These are phyloP conservation scores for Cladochytrium replicatum DNA, from an alignment of 192 early-diverging fungal species.

Conservation along the genomic window DNA sequence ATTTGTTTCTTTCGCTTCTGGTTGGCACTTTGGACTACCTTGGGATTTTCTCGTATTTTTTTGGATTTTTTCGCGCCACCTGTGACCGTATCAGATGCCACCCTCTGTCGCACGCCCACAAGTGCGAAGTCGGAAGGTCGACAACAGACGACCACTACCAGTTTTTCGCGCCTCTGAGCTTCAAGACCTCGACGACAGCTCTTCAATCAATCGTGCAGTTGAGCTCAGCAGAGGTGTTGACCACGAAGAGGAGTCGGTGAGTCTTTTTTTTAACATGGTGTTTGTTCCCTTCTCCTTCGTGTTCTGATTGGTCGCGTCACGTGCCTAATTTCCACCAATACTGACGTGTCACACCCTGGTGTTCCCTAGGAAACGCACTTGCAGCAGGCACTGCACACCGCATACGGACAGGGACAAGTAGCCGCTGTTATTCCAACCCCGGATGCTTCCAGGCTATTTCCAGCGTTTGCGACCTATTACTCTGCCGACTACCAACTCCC, in stretches of 20 bases:
- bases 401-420: too few species aligned
- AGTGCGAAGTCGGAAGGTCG: constrained; percentile 69
- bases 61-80: neutral
- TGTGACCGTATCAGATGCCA: neutral
- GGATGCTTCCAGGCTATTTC: constrained; percentile 64
- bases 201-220: constrained; percentile 54
- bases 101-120: neutral
- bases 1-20: too few species aligned
- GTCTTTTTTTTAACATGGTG: constrained; percentile 16
- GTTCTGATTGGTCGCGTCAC: too few species aligned
- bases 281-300: too few species aligned
- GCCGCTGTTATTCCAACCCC: constrained; percentile 83
- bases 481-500: constrained; percentile 54
- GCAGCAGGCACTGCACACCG: too few species aligned
- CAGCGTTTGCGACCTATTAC: constrained; percentile 64
- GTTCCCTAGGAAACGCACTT: too few species aligned
- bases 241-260: constrained; percentile 92
- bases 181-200: constrained; percentile 69
- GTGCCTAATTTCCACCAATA: too few species aligned
- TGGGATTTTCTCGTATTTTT: neutral
- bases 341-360: too few species aligned
- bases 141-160: constrained; percentile 69
- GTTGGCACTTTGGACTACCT: too few species aligned
- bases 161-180: constrained; percentile 75
- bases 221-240: constrained; percentile 93